These are phyloP conservation scores for Przewalskia tangutica DNA, from an alignment of 257 asterid genomes.

Conservation along the genomic window DNA sequence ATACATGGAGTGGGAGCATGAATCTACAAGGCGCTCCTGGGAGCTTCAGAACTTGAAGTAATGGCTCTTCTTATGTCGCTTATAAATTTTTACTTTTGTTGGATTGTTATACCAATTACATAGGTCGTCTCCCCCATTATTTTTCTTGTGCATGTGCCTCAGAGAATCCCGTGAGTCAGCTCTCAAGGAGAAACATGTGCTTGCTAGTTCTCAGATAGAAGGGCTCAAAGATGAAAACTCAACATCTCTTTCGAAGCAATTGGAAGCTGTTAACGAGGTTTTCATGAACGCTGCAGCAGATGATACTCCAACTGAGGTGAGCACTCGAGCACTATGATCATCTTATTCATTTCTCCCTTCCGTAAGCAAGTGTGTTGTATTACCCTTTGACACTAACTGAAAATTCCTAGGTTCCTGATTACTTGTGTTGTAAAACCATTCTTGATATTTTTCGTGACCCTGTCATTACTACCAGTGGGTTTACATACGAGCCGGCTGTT, in stretches of 20 bases:
- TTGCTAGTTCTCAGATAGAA: constrained; percentile 27
- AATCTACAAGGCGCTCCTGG: constrained; percentile 69
- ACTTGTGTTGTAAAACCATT: constrained; percentile 77
- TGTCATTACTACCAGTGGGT: constrained; percentile 85
- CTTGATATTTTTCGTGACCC: constrained; percentile 90
- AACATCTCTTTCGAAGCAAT: constrained; percentile 21
- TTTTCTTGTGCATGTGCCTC: constrained; percentile 8
- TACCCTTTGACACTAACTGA: constrained; percentile 7
- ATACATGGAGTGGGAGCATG: constrained; percentile 72
- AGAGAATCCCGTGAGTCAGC: constrained; percentile 75
- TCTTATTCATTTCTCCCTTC: neutral
- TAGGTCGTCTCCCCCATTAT: neutral
- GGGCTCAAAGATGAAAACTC: constrained; percentile 39
- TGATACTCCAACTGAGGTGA: constrained; percentile 70
- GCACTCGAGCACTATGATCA: neutral
- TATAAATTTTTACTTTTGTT: neutral
- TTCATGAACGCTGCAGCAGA: constrained; percentile 62
- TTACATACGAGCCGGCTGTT: constrained; percentile 86
- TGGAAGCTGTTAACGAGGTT: constrained; percentile 45
- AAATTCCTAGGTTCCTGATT: constrained; percentile 68
- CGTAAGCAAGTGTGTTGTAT: neutral
- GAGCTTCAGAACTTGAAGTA: constrained; percentile 76
- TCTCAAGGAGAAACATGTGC: constrained; percentile 44
- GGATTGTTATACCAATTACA: neutral
- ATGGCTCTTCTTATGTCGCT: neutral